A percentile compares a stretch with the other conserved stretches of the same genome.
These are phyloP conservation scores for Fibroporia radiculosa DNA, from an alignment of 768 basidiomycete species.

Conservation along the genomic window DNA sequence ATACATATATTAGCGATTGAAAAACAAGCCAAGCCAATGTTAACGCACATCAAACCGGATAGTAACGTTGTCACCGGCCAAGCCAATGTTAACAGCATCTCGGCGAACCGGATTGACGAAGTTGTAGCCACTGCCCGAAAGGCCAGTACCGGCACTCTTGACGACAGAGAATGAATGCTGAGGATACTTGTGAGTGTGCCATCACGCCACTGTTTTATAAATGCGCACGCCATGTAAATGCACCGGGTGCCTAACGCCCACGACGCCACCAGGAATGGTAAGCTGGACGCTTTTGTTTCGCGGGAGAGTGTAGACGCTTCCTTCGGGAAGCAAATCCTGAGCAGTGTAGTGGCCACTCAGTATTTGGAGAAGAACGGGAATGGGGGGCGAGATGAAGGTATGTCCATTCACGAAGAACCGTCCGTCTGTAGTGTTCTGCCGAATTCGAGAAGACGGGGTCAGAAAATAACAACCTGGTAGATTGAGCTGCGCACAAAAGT, in stretches of 20 bases:
- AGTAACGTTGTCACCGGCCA: slow-evolving; percentile 14
- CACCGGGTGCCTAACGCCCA: slow-evolving; percentile 34
- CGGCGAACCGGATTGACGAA: slow-evolving; percentile 30
- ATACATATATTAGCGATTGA: too few species aligned
- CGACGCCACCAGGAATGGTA: slow-evolving; percentile 34
- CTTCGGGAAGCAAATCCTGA: slow-evolving; percentile 39
- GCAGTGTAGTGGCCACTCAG: slow-evolving; percentile 44
- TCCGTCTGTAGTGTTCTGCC: too few species aligned
- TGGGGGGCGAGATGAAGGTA: slow-evolving; percentile 31
- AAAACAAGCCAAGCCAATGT: too few species aligned
- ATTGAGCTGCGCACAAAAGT: slow-evolving; percentile 8
- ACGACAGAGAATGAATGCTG: slow-evolving; percentile 35
- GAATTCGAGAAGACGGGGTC: too few species aligned
- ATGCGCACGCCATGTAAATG: slow-evolving; percentile 34
- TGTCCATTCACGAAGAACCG: slow-evolving; percentile 29
- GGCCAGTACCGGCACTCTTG: slow-evolving; percentile 22
- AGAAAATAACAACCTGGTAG: too few species aligned
- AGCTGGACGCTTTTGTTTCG: slow-evolving; percentile 40
- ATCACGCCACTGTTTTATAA: background rate
- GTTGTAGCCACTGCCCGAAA: slow-evolving; percentile 16
- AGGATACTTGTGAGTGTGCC: background rate
- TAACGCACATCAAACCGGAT: slow-evolving; percentile 18
- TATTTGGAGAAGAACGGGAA: slow-evolving; percentile 52
- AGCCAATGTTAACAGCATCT: slow-evolving; percentile 22
- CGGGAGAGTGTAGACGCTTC: slow-evolving; percentile 39